Conservation (phyloP, 2,329 filamentous ascomycete species). For the Pseudopithomyces maydicus region DNA sequence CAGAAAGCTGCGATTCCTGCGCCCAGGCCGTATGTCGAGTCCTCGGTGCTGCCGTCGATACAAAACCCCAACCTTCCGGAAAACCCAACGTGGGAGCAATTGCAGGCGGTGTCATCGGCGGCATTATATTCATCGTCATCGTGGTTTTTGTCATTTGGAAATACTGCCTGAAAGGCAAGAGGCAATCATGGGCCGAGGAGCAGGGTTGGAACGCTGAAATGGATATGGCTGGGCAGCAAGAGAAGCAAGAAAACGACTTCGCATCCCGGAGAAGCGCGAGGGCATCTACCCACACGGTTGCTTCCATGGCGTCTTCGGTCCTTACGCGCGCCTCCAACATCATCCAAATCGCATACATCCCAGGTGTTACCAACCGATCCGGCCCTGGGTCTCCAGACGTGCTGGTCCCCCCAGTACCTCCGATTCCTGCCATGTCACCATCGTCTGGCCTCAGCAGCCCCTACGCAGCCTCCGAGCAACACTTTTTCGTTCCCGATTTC, state of each 20-base stretch:
- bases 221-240: constrained; percentile 56
- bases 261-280: constrained; percentile 64
- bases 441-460: constrained; percentile 64
- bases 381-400: constrained; percentile 80
- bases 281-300: constrained; percentile 81
- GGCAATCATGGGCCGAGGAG: constrained; percentile 62
- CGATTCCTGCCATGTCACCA: constrained; percentile 70
- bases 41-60: constrained; percentile 36
- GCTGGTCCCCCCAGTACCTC: constrained; percentile 89
- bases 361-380: constrained; percentile 91
- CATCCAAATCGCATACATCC: constrained; percentile 99
- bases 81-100: constrained; percentile 79
- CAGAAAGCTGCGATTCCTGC: constrained; percentile 65
- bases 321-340: constrained; percentile 96
- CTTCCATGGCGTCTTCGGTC: constrained; percentile 93
- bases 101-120: constrained; percentile 88
- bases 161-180: constrained; percentile 82
- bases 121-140: constrained; percentile 74
- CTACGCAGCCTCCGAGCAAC: constrained; percentile 69
- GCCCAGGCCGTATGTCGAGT: constrained; percentile 60
- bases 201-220: constrained; percentile 61
- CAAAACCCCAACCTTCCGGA: constrained; percentile 21
- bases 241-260: constrained; percentile 63
- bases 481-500: constrained; percentile 92
- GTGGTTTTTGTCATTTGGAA: constrained; percentile 83